Evolutionary conservation across 1,139 yeast genomes (phyloP).

Genomic region (Candida mesenterica): DNA sequence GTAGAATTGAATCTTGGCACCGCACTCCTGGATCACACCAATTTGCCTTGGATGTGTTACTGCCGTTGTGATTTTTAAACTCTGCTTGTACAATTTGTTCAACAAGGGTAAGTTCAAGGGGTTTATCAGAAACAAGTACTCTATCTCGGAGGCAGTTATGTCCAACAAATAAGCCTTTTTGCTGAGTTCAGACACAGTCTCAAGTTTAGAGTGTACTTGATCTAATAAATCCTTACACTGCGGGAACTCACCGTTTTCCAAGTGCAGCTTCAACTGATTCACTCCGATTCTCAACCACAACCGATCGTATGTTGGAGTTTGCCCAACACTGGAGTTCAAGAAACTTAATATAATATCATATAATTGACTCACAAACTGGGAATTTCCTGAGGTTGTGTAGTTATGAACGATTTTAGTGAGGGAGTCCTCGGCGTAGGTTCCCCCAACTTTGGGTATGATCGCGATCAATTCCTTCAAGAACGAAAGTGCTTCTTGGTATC

Average conservation of each 20-base stretch:
- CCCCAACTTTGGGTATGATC: constrained; percentile 30
- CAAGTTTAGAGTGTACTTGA: constrained; percentile 39
- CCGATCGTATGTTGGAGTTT: constrained; percentile 40
- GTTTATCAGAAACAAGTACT: constrained; percentile 36
- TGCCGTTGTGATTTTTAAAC: constrained; percentile 53
- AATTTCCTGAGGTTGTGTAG: constrained; percentile 33
- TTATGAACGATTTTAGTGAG: constrained; percentile 53
- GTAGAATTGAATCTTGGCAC: constrained; percentile 66
- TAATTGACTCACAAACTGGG: constrained; percentile 24
- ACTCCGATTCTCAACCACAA: constrained; percentile 57
- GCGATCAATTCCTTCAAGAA: constrained; percentile 24
- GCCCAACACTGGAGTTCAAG: constrained; percentile 11
- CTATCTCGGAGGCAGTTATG: constrained; percentile 64
- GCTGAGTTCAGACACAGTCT: constrained; percentile 40
- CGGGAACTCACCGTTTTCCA: constrained; percentile 37
- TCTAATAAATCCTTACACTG: constrained; percentile 41
- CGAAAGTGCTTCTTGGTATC: constrained; percentile 34
- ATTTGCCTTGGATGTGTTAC: constrained; percentile 73
- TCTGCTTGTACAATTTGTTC: constrained; percentile 47
- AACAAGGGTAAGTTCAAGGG: constrained; percentile 37
- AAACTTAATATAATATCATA: constrained; percentile 30
- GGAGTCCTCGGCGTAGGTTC: constrained; percentile 61
- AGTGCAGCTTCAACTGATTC: constrained; percentile 47
- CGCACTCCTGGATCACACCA: constrained; percentile 73
- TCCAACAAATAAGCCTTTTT: constrained; percentile 54